These are phyloP conservation scores for Schizonepeta tenuifolia DNA, from an alignment of 257 asterid genomes.

Conservation along the genomic window DNA sequence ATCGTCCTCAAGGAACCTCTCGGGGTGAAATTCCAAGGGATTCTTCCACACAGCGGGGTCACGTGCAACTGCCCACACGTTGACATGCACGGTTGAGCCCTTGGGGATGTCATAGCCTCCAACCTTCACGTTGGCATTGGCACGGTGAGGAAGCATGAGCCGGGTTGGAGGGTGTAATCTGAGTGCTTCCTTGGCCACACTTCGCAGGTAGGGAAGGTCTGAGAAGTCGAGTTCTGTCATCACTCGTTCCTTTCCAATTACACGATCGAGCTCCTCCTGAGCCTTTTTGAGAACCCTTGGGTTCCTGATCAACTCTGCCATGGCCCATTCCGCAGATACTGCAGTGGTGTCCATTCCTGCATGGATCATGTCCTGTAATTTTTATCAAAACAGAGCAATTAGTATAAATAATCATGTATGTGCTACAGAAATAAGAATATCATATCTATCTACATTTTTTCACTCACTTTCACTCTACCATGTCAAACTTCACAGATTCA, in stretches of 20 bases:
- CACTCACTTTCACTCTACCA: not conserved
- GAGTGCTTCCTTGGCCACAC: slow-evolving; percentile 30
- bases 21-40: slow-evolving; percentile 62
- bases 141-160: slow-evolving; percentile 34
- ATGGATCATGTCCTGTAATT: slow-evolving; percentile 31
- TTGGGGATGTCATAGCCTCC: slow-evolving; percentile 36
- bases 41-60: slow-evolving; percentile 66
- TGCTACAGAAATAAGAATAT: no score
- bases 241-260: slow-evolving; percentile 17
- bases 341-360: slow-evolving; percentile 36
- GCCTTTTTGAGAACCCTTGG: slow-evolving; percentile 28
- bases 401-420: not conserved
- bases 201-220: slow-evolving; percentile 30
- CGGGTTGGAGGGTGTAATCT: slow-evolving; percentile 33
- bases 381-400: not conserved
- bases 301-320: slow-evolving; percentile 34
- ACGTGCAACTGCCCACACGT: slow-evolving; percentile 79
- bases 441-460: no score
- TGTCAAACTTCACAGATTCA: not conserved
- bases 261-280: slow-evolving; percentile 32
- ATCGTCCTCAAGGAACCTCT: slow-evolving; percentile 70
- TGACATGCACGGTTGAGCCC: slow-evolving; percentile 44
- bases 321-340: slow-evolving; percentile 26
- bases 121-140: slow-evolving; percentile 22
- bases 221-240: slow-evolving; percentile 31